phyloP scores from a whole-genome alignment of 805 yeast species.

The Wickerhamiella musiphila region DNA sequence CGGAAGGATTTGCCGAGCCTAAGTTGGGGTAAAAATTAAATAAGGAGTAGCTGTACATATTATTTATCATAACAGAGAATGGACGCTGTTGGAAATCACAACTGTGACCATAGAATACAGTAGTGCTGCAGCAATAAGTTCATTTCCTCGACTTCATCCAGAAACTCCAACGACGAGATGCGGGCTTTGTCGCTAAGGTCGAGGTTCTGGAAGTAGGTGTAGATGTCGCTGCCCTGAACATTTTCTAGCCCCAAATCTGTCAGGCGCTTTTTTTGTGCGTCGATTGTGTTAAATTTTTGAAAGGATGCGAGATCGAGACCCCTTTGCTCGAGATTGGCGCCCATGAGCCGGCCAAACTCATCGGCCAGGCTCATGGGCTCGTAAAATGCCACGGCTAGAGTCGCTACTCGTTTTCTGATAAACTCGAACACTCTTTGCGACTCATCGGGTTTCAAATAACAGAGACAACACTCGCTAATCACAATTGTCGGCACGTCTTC shows the following conservation, averaged over 20 bases:
- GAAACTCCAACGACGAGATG: conserved; percentile 38
- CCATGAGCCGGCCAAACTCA: conserved; percentile 54
- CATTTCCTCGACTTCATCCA: conserved; percentile 66
- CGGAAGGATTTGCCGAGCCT: conserved; percentile 8
- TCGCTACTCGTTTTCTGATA: conserved; percentile 21
- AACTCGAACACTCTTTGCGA: conserved; percentile 29
- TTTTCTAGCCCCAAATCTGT: conserved; percentile 15
- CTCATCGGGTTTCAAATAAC: conserved; percentile 41
- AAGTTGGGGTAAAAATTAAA: not conserved
- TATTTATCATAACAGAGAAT: too few relatives aligned
- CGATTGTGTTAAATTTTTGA: conserved; percentile 31
- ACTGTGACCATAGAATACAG: conserved; percentile 29
- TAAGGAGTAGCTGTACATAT: not conserved
- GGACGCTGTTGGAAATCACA: too few relatives aligned
- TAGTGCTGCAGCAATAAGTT: conserved; percentile 45
- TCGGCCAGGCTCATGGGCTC: conserved; percentile 53
- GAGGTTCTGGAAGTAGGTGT: conserved; percentile 22
- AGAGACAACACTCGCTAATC: conserved; percentile 59
- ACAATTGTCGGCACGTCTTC: conserved; percentile 36
- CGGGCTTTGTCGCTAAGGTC: conserved; percentile 24
- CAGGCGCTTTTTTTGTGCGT: conserved; percentile 26
- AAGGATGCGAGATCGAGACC: conserved; percentile 49
- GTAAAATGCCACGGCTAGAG: conserved; percentile 30
- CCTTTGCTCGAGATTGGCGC: conserved; percentile 36
- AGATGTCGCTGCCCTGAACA: conserved; percentile 29